Evolutionary conservation across 306 rosid genomes (phyloP).

Genomic region (Prunus persica): Prunus_persica_NCBIv2 NC_034011.1:13667501-13668000

Average conservation of each 20-base stretch:
- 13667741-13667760: conserved; percentile 83
- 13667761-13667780: conserved; percentile 88
- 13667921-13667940: conserved; percentile 4
- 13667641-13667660: conserved; percentile 85
- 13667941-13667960: conserved; percentile 2
- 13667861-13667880: conserved; percentile 23
- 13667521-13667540: background rate
- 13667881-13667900: conserved; percentile 9
- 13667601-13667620: conserved; percentile 94
- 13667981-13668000: background rate
- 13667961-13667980: background rate
- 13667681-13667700: conserved; percentile 78
- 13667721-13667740: conserved; percentile 95
- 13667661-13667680: conserved; percentile 75
- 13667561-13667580: conserved; percentile 77
- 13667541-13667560: conserved; percentile 2
- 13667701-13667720: conserved; percentile 92
- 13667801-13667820: conserved; percentile 60
- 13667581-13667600: conserved; percentile 59
- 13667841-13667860: conserved; percentile 98
- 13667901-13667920: background rate
- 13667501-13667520: background rate
- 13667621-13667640: conserved; percentile 94
- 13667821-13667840: conserved; percentile 88
- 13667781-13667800: conserved; percentile 82